These are phyloP conservation scores for Cochlearia excelsa DNA, from an alignment of 345 rosid genomes.

Conservation along the genomic window DNA sequence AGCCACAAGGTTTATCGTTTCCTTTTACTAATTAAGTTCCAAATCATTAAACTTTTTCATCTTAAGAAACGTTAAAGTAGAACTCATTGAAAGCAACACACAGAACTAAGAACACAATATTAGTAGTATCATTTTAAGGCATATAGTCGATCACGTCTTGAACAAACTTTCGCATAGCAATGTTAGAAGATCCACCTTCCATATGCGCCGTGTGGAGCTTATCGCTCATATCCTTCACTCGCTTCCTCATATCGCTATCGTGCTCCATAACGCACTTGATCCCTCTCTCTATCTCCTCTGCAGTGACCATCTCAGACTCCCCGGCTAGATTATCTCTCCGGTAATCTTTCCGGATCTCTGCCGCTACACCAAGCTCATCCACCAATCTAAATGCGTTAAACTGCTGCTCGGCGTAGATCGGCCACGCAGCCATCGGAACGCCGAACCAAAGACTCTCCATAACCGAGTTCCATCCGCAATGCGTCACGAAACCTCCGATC, in stretches of 20 bases:
- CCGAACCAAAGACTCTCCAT: conserved; percentile 33
- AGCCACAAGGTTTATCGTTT: conserved; percentile 55
- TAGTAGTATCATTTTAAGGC: neutral
- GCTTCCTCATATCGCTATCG: conserved; percentile 27
- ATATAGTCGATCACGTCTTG: conserved; percentile 21
- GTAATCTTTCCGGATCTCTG: conserved; percentile 43
- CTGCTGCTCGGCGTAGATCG: conserved; percentile 34
- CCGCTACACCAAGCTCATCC: conserved; percentile 43
- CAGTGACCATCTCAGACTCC: conserved; percentile 12
- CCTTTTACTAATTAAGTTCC: conserved; percentile 21
- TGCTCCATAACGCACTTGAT: conserved; percentile 44
- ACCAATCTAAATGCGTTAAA: conserved; percentile 50
- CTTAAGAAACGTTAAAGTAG: no score
- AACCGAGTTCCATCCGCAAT: no score
- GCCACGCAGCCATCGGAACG: conserved; percentile 34
- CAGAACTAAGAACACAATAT: no score
- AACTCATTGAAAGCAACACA: no score
- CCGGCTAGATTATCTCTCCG: neutral
- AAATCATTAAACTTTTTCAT: neutral
- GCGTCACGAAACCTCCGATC: conserved; percentile 37
- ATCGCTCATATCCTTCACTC: conserved; percentile 40
- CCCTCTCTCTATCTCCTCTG: conserved; percentile 48
- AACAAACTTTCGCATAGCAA: conserved; percentile 16
- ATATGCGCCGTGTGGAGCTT: conserved; percentile 34
- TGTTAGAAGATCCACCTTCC: conserved; percentile 55